phyloP scores from a whole-genome alignment of 2,329 filamentous ascomycete species.

The Rhinocladiella mackenziei region DNA sequence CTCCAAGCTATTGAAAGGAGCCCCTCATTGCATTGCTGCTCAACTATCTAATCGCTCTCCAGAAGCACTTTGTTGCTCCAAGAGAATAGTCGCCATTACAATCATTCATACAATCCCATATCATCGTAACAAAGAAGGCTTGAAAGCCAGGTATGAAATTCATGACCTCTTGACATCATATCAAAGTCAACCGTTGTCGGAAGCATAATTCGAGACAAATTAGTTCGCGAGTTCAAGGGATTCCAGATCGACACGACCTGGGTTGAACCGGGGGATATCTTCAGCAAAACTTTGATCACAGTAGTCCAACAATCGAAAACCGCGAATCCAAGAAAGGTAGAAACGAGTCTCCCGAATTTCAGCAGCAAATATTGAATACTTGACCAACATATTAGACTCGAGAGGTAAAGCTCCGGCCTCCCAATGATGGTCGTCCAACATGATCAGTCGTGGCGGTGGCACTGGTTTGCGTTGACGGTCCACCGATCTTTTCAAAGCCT shows the following conservation, averaged over 20 bases:
- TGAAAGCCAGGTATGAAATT: constrained; percentile 12
- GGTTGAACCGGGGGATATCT: background rate
- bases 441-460: constrained; percentile 8
- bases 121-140: constrained; percentile 20
- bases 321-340: constrained; percentile 1
- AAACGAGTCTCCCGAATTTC: constrained; percentile 2
- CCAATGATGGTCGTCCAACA: constrained; percentile 18
- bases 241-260: background rate
- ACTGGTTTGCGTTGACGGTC: constrained; percentile 8
- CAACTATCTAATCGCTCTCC: constrained; percentile 14
- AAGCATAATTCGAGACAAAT: constrained; percentile 1
- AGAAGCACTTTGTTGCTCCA: constrained; percentile 5
- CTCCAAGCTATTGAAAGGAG: too few relatives aligned
- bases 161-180: constrained; percentile 26
- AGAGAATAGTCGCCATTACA: constrained; percentile 15
- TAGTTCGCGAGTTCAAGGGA: background rate
- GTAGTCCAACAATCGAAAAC: background rate
- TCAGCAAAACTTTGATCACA: background rate
- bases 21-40: constrained; percentile 27
- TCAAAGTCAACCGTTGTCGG: constrained; percentile 3
- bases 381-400: constrained; percentile 20
- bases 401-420: constrained; percentile 25
- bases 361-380: constrained; percentile 5
- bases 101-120: constrained; percentile 23
- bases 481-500: constrained; percentile 46